Conservation (phyloP, 148 eudicot genomes). For the Arbutus unedo region DNA sequence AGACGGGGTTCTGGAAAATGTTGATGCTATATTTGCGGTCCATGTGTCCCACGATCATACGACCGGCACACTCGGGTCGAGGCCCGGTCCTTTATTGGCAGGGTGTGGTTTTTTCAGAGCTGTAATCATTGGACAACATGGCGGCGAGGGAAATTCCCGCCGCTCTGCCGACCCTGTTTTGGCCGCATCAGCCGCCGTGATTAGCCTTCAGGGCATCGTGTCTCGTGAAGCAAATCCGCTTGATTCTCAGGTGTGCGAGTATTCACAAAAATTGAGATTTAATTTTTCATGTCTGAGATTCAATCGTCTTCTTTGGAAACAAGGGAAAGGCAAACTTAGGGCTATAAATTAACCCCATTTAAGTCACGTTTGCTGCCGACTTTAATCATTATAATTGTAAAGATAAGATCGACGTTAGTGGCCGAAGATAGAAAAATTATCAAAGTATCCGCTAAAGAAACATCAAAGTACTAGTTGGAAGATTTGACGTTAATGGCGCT, state of each 20-base stretch:
- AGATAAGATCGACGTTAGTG: too few relatives aligned
- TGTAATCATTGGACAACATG: constrained; percentile 36
- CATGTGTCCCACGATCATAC: constrained; percentile 56
- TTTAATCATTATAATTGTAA: too few relatives aligned
- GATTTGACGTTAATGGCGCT: too few relatives aligned
- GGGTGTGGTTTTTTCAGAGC: constrained; percentile 76
- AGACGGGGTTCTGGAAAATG: constrained; percentile 61
- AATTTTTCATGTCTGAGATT: too few relatives aligned
- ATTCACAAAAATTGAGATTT: too few relatives aligned
- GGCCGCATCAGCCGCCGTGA: constrained; percentile 70
- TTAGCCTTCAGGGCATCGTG: constrained; percentile 80
- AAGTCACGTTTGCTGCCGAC: too few relatives aligned
- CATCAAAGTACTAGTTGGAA: too few relatives aligned
- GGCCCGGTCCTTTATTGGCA: constrained; percentile 72
- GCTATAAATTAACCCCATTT: too few relatives aligned
- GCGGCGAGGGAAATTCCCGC: constrained; percentile 19
- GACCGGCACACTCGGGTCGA: constrained; percentile 53
- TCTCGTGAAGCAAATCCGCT: constrained; percentile 76
- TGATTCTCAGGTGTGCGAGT: constrained; percentile 57
- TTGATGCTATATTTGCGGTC: constrained; percentile 72
- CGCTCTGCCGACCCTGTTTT: constrained; percentile 43
- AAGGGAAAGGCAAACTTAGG: too few relatives aligned
- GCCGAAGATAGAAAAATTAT: too few relatives aligned
- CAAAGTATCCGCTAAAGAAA: too few relatives aligned
- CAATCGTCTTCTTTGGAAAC: too few relatives aligned